A percentile compares a stretch with the other conserved stretches of the same genome.
Evolutionary conservation across 1,284 basidiomycete genomes (phyloP).

Genomic region (Schizophyllum commune): DNA sequence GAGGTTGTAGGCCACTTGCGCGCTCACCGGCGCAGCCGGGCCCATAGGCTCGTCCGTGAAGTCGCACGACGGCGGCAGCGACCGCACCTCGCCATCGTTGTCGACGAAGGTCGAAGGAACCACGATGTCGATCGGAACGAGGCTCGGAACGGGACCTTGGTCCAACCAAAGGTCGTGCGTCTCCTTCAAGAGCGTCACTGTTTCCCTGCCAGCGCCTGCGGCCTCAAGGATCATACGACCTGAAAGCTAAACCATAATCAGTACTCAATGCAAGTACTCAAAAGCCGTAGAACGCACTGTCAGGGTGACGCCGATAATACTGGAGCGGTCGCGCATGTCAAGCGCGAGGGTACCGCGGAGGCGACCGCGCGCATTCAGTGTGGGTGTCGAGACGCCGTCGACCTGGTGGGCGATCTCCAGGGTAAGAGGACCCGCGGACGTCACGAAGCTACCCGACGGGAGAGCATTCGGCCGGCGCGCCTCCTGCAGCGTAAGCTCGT

Average conservation of each 20-base stretch:
- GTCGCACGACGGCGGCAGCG: neutral
- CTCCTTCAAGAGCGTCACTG: neutral
- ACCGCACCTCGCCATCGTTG: neutral
- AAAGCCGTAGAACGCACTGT: neutral
- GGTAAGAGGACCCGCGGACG: neutral
- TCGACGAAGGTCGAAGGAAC: neutral
- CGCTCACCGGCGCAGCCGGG: neutral
- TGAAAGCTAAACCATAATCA: neutral
- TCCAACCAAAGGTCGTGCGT: neutral
- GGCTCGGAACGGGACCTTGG: neutral
- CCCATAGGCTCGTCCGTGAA: neutral
- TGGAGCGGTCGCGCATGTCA: neutral
- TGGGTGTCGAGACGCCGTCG: neutral
- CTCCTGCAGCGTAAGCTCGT: neutral
- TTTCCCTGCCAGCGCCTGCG: neutral
- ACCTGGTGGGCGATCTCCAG: neutral
- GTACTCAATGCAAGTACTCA: neutral
- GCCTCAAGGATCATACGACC: neutral
- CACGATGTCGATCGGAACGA: neutral
- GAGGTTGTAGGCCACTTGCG: neutral
- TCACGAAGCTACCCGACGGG: neutral
- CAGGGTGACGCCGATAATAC: neutral
- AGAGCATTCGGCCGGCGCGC: neutral
- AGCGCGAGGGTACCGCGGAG: neutral
- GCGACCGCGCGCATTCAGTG: neutral